Percentiles rank a stretch among this genome's conserved stretches.
phyloP scores from a whole-genome alignment of 805 yeast genomes.

The Scheffersomyces ergatensis region DNA sequence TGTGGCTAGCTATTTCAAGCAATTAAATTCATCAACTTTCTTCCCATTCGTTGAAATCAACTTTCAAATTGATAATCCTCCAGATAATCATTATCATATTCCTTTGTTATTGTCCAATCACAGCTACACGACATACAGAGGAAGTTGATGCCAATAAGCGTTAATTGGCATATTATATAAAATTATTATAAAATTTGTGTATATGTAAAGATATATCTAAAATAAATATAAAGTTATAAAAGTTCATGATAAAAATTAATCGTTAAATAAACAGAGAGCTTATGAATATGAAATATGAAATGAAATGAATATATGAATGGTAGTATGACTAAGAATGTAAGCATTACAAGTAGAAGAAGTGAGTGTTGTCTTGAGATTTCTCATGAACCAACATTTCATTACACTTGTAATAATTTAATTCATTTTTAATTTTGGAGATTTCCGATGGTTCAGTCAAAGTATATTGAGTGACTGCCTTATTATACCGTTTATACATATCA shows the following conservation, averaged over 20 bases:
- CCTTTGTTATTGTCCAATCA: constrained; percentile 83
- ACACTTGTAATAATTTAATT: constrained; percentile 62
- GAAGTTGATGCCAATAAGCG: constrained; percentile 61
- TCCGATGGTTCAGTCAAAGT: constrained; percentile 42
- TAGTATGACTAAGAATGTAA: too few species aligned
- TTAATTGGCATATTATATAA: too few species aligned
- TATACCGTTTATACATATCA: constrained; percentile 52
- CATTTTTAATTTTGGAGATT: constrained; percentile 57
- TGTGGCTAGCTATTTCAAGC: constrained; percentile 62
- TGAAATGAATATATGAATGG: too few species aligned
- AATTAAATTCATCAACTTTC: constrained; percentile 49
- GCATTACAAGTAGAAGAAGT: constrained; percentile 46
- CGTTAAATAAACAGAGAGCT: too few species aligned
- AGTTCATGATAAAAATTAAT: background rate
- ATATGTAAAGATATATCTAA: background rate
- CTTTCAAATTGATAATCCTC: constrained; percentile 64
- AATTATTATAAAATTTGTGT: background rate
- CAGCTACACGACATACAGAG: constrained; percentile 89
- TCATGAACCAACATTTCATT: constrained; percentile 70
- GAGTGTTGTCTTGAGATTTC: constrained; percentile 58
- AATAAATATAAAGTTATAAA: background rate
- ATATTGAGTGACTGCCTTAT: constrained; percentile 49
- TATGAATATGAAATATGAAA: too few species aligned
- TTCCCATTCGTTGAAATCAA: constrained; percentile 86
- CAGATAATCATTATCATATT: constrained; percentile 83